These are phyloP conservation scores for Eutypella sp. DNA, from an alignment of 2,329 filamentous ascomycete genomes.

Conservation along the genomic window DNA sequence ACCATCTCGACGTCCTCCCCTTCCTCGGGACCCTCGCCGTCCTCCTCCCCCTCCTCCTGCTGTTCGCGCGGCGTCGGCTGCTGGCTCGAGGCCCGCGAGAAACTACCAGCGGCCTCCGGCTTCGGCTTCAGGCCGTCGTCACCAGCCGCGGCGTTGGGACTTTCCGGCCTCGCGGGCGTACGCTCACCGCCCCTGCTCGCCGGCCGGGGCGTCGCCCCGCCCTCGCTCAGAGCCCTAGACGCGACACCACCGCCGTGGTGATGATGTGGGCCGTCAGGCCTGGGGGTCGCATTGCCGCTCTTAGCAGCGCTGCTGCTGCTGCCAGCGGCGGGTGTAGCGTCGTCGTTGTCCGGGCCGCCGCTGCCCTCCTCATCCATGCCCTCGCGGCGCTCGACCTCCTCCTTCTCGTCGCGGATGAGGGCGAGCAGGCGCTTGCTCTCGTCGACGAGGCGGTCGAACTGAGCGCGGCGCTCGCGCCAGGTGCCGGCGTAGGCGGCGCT, in stretches of 20 bases:
- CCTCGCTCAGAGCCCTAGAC: conserved; percentile 15
- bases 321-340: conserved; percentile 45
- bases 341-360: conserved; percentile 46
- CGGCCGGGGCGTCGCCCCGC: conserved; percentile 35
- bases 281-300: conserved; percentile 47
- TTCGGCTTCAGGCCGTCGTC: conserved; percentile 30
- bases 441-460: conserved; percentile 84
- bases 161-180: conserved; percentile 28
- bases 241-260: conserved; percentile 35
- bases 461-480: conserved; percentile 78
- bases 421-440: conserved; percentile 83
- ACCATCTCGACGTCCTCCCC: conserved; percentile 30
- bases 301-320: conserved; percentile 40
- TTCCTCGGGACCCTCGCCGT: conserved; percentile 27
- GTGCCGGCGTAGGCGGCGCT: conserved; percentile 75
- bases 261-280: conserved; percentile 23
- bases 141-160: conserved; percentile 23
- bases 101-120: conserved; percentile 23
- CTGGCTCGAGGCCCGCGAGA: conserved; percentile 35
- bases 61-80: conserved; percentile 25
- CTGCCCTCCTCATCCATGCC: conserved; percentile 53
- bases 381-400: conserved; percentile 83
- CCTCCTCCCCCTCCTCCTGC: conserved; percentile 33
- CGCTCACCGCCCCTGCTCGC: conserved; percentile 35
- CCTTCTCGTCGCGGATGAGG: conserved; percentile 90